Base-by-base conservation (phyloP, 208 protist species). In the Blastocrithidia nonstop region DNA sequence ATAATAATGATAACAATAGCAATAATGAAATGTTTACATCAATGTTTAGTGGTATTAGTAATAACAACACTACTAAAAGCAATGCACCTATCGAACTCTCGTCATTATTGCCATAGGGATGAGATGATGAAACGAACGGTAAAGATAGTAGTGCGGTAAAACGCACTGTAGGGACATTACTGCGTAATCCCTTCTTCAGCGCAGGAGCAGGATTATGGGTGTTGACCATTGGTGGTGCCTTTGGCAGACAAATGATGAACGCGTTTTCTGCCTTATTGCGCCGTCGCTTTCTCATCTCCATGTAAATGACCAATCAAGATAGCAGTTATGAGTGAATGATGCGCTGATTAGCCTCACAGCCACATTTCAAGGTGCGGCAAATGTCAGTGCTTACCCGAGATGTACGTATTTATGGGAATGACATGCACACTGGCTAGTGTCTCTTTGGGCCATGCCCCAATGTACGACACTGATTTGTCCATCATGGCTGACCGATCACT, bases 101-200 rank as follows among this genome's bases (percentile, higher is more conserved):
- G 39, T 6, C n/a, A 4, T 5, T 11, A n/a, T 16, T n/a, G 29
- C n/a, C 11, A n/a, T n/a, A 35, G 42, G 13, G 6, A 9, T 26
- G 11, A 35, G n/a, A n/a, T 35, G 29, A 11, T 11, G 29, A 35
- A 11, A n/a, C 11, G 11, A 35, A n/a, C n/a, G 29, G 29, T 35
- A n/a, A n/a, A 11, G 29, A n/a, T 35, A n/a, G 29, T 35, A n/a
- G 29, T 35, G 11, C 29, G 29, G 11, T 81, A 36, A 52, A 57
- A 5, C 60, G 63, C 20, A 71, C 66, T 0, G 28, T 61, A 2
- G 50, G 60, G 1, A 58, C 54, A 16, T 32, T 88, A 31, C 49
- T 81, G 47, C 66, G 58, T 50, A 93, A 93, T 37, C 84, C 79
- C 7, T 89, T 82, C 56, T 93, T 93, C 63, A 80, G 71, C 51